Base-by-base conservation (phyloP, 139 green algal species). In the Chlamydomonas sphaeroides region DNA sequence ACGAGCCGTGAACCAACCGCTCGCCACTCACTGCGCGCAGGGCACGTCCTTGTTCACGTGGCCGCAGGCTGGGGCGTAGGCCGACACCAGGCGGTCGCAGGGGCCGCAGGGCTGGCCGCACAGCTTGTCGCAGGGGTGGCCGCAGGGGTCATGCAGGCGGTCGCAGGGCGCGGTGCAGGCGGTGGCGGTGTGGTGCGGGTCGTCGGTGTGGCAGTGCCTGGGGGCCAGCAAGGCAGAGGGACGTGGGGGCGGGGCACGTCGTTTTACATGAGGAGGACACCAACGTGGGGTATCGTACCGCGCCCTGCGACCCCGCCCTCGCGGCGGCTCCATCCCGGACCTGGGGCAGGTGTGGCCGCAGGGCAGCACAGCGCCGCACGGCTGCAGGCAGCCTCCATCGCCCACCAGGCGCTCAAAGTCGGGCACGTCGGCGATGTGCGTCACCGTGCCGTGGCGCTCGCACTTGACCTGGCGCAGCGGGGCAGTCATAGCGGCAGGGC, bases 341-440 rank as follows among this genome's bases (percentile, higher is more conserved):
- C 88, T 66, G 5, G 85, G 83, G 80, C 93, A 96, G 7, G 78
- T 38, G 73, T 96, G 93, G 23, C 93, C 91, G 65, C 93, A 96
- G 36, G 79, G 85, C 79, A 94, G 80, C 5, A 45, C 62, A 8
- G 73, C n/a, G 1, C 69, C 73, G 83, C 93, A 96, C 21, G 65
- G 74, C 42, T 57, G 81, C 49, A 85, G 70, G 85, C 93, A 96
- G 74, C 93, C 93, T 23, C 93, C 93, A 35, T 94, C 88, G 1
- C 84, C 84, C 17, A 83, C 90, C 61, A 90, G 83, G 8, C 32
- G 48, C 45, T 85, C 65, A 61, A 95, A 95, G 32, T 94, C 85
- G 21, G 2, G 23, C 20, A 69, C 48, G 14, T 85, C 25, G 5
- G 0, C 23, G 45, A 94, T 88, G n/a, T 72, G 32, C 1, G 79